Base-by-base conservation (phyloP, 2,329 filamentous ascomycete species). In the Plectosphaerella cucumerina region DNA sequence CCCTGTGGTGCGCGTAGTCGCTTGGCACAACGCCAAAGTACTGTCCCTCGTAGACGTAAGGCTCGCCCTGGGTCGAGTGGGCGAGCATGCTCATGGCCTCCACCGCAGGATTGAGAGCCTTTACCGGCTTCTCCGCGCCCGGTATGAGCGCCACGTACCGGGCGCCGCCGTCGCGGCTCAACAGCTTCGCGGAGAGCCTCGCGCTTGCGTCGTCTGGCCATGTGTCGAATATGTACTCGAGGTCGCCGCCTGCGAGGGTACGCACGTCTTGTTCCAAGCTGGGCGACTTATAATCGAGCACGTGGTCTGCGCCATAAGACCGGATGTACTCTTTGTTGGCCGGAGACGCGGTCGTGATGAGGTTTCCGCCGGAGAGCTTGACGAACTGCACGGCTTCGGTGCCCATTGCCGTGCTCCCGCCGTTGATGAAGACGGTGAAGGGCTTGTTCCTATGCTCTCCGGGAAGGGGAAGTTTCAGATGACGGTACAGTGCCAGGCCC, bases 391-490 rank as follows among this genome's bases (percentile, higher is more conserved):
- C 66, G 9, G 63, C 68, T 57, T 76, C 76, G 57, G 78, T 77
- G 68, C 72, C 73, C 17, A 77, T 80, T 18, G 77, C 78, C 34
- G 73, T 80, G 61, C 76, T 76, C n/a, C 67, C 69, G 44, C 69
- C 72, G 46, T 73, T 71, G 53, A 70, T 67, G 41, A 73, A 62
- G 50, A 77, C 59, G 3, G 70, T 63, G 53, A 68, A 60, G 47
- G 68, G 60, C 17, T 67, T 64, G 31, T 63, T 65, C 34, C 61
- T 48, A n/a, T 73, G 69, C 11, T 61, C 47, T 41, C 56, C 66
- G 4, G 82, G 82, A 8, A 81, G 64, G 0, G 72, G 70, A 3
- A 79, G 67, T 48, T 65, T 53, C 3, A 80, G 69, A 20, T 61
- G 59, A 53, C 76, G 70, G 64, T 78, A 79, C 15, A 80, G 67